phyloP scores from a whole-genome alignment of 805 yeast genomes.

The Saturnispora quitensis region DNA sequence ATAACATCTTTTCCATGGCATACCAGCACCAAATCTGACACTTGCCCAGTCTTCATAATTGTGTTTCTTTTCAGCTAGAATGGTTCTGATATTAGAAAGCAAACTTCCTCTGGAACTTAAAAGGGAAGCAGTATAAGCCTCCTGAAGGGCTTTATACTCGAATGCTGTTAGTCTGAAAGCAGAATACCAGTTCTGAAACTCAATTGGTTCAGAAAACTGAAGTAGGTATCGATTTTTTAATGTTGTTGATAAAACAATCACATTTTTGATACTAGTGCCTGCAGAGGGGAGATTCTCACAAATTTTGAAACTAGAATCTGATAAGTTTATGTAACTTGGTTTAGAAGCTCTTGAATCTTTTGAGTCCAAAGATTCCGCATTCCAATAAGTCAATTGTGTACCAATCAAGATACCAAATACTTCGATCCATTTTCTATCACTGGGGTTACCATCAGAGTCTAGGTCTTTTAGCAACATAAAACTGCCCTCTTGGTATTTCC shows the following conservation, averaged over 20 bases:
- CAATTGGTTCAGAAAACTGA: conserved; percentile 60
- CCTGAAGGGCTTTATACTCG: conserved; percentile 79
- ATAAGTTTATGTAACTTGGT: conserved; percentile 82
- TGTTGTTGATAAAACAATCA: conserved; percentile 86
- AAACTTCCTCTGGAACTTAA: conserved; percentile 85
- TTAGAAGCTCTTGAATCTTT: conserved; percentile 26
- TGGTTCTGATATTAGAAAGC: conserved; percentile 75
- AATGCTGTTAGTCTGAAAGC: conserved; percentile 73
- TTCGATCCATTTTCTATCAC: conserved; percentile 80
- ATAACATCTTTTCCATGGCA: conserved; percentile 95
- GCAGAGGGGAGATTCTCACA: conserved; percentile 53
- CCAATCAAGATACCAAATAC: conserved; percentile 90
- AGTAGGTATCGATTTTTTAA: conserved; percentile 78
- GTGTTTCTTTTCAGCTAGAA: conserved; percentile 77
- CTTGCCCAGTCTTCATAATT: conserved; percentile 91
- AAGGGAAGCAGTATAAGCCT: conserved; percentile 93
- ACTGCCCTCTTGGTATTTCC: conserved; percentile 69
- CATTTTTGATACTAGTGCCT: conserved; percentile 62
- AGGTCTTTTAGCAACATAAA: conserved; percentile 66
- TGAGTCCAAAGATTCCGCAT: conserved; percentile 52
- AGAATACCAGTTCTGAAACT: conserved; percentile 68
- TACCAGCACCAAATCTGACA: conserved; percentile 91
- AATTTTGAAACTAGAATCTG: conserved; percentile 81
- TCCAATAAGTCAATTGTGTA: conserved; percentile 89
- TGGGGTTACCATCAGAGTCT: conserved; percentile 79